These are phyloP conservation scores for Lupinus albus DNA, from an alignment of 306 rosid species.

Conservation along the genomic window DNA sequence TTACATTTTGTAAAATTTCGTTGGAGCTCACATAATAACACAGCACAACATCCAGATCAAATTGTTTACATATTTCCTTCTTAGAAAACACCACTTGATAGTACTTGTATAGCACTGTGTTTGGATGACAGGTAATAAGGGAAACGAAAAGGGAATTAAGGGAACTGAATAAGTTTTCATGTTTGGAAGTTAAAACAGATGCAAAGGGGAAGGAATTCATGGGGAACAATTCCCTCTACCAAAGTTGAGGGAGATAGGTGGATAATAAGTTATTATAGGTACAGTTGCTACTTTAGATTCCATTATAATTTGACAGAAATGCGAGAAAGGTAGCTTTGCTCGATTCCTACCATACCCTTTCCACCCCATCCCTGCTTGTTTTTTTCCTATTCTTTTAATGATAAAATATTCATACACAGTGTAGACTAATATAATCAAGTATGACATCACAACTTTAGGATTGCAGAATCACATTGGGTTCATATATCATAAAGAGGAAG, in stretches of 20 bases:
- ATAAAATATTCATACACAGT: background rate
- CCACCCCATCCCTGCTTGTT: background rate
- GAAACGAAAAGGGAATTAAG: background rate
- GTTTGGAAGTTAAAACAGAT: background rate
- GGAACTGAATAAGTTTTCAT: background rate
- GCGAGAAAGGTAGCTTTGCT: background rate
- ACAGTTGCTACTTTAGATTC: background rate
- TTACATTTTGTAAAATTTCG: background rate
- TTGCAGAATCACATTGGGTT: conserved; percentile 2
- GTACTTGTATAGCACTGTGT: conserved; percentile 2
- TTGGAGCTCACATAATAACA: background rate
- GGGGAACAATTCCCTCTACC: background rate
- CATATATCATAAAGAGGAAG: background rate
- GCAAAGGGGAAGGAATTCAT: background rate
- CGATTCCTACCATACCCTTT: background rate
- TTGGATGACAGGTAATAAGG: background rate
- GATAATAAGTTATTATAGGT: background rate
- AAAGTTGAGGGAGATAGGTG: background rate
- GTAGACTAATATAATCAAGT: conserved; percentile 15
- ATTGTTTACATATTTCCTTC: background rate
- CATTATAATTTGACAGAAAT: too few relatives aligned
- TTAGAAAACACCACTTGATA: conserved; percentile 2
- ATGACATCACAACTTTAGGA: background rate
- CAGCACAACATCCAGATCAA: background rate
- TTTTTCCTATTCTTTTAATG: background rate